Base-by-base conservation (phyloP, 345 rosid species). In the Litchi chinensis region DNA sequence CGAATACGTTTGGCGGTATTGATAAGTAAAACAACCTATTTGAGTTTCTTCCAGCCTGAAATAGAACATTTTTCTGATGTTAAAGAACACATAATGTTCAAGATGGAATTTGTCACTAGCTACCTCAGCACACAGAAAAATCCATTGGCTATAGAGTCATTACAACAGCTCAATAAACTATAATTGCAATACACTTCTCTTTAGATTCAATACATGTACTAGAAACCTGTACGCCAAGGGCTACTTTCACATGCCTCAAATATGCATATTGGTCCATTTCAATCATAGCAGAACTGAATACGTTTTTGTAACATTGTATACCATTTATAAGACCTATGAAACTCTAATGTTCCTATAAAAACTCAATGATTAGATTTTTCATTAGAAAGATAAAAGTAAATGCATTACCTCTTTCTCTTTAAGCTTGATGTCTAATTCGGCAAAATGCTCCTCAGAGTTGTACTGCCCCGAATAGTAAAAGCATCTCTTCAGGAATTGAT, bases 381-480 rank as follows among this genome's bases (percentile, higher is more conserved):
- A 32, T 28, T 54, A 3, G 1, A 44, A 52, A 26, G 11, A 40
- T 4, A 39, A 39, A 44, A 50, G 65, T 0, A 60, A 62, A 59
- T 28, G 16, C 43, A 65, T 71, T 66, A 91, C 98, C 94, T 93
- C 98, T 84, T 93, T 95, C 86, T 87, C 92, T 76, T 89, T 93
- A 70, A 93, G 89, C 85, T 90, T 93, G 26, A 21, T 79, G 88
- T 88, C 91, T 79, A 93, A 82, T 76, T 86, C 87, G 43, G 83
- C 83, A 81, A 93, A 95, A 88, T 91, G 86, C 68, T 90, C 93
- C 90, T 89, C 95, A 0, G 92, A 91, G 82, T 83, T 79, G 85
- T 92, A 95, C 85, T 87, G 93, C 64, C 98, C 98, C 0, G 93
- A 87, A 79, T 92, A 92, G 83, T 95, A 93, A 84, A 90, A 95